Base-by-base conservation (phyloP, 257 asterid genomes). In the Pogostemon cablin region DNA sequence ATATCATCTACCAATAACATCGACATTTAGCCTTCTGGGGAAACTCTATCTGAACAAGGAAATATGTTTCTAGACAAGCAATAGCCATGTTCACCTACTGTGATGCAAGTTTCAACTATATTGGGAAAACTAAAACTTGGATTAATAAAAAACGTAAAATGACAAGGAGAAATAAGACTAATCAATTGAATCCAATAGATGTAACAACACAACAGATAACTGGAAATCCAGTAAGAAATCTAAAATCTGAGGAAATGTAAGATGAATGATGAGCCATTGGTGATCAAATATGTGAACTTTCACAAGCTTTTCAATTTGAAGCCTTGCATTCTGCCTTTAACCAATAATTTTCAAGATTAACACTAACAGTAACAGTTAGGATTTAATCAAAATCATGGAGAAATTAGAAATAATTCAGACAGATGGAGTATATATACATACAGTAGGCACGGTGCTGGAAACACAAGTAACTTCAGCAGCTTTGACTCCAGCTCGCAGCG, bases 381-480 rank as follows among this genome's bases (percentile, higher is more conserved):
- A 25, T 25, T 25, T 25, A 25, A 25, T 25, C 32, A 54, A 54
- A 54, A 39, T 25, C 62, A 72, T 6, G 4, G 8, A 5, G 47
- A 64, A 64, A 4, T 9, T 10, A 56, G 48, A 40, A 49, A 39
- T 11, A 46, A 6, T 41, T 32, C 37, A 39, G 69, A 67, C 53
- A 58, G 61, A 77, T 58, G 12, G 11, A 15, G 15, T 15, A 15
- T 15, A 42, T 20, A 48, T 15, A 75, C 82, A 52, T 65, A 88
- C 96, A 76, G 90, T 88, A 44, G 96, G 96, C 39, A 88, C 73
- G 10, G 92, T 82, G 70, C 84, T 81, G 78, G 86, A 85, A 68
- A 88, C 86, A 71, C 83, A 86, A 5, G 96, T 83, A 77, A 86
- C 67, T 39, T 81, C 88, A 60, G 87, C 96, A 56, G 90, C 96